Percentiles rank a stretch among this genome's conserved stretches.
phyloP scores from a whole-genome alignment of 225 moss, liverwort and hornwort species.

The Takakia lepidozioides region DNA sequence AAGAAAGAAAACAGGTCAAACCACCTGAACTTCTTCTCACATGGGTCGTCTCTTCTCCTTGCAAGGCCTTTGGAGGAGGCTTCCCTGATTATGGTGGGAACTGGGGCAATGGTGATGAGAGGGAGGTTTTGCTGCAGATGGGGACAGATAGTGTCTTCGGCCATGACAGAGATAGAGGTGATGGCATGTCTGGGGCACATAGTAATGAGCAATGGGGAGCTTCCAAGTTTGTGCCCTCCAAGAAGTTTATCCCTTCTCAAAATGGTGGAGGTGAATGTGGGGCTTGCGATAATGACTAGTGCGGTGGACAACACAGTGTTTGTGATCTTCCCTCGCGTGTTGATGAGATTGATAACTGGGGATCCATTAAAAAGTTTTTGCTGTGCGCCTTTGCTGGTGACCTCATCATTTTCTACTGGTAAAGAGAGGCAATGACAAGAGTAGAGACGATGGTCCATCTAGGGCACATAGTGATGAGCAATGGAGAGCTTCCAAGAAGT shows the following conservation, averaged over 20 bases:
- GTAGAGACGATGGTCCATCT: constrained; percentile 78
- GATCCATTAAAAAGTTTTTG: no score
- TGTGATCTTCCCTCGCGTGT: constrained; percentile 90
- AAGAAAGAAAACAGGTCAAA: no score
- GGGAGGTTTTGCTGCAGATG: constrained; percentile 55
- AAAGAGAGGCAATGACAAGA: constrained; percentile 47
- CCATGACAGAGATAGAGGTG: constrained; percentile 58
- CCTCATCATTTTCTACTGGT: no score
- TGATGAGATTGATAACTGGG: constrained; percentile 87
- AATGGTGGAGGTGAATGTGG: constrained; percentile 30
- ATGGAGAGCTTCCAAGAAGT: constrained; percentile 96
- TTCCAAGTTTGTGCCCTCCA: no score
- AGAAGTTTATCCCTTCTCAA: constrained; percentile 65
- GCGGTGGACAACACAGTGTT: constrained; percentile 70
- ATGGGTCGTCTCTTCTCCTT: no score
- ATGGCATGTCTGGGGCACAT: constrained; percentile 85
- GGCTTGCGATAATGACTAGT: constrained; percentile 65
- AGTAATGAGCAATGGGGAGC: constrained; percentile 82
- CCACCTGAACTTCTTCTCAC: no score
- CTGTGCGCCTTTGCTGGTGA: no score
- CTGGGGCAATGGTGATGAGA: constrained; percentile 39
- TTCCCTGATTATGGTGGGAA: constrained; percentile 67
- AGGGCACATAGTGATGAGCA: constrained; percentile 75
- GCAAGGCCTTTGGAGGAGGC: no score
- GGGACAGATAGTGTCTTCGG: constrained; percentile 30